phyloP scores from a whole-genome alignment of 257 asterid species.

The Nemophila menziesii region DNA sequence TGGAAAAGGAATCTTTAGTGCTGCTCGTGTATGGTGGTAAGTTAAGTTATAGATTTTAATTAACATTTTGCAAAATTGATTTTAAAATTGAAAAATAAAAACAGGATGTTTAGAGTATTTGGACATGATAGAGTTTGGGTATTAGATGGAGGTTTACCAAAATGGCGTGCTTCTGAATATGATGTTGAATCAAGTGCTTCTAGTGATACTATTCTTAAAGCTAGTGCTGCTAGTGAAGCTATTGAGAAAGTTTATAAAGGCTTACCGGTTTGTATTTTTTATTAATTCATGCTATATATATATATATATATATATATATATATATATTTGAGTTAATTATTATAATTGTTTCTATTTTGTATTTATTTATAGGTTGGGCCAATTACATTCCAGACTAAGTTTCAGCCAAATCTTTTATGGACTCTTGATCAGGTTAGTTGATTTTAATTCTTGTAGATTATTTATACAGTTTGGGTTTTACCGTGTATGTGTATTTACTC shows the following conservation, averaged over 20 bases:
- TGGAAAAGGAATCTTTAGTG: conserved; percentile 96
- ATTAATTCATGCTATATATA: neutral
- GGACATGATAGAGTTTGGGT: conserved; percentile 94
- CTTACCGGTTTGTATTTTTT: conserved; percentile 24
- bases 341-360: neutral
- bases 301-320: no score
- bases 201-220: conserved; percentile 84
- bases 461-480: neutral
- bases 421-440: conserved; percentile 70
- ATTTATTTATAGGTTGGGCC: conserved; percentile 66
- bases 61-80: neutral
- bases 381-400: conserved; percentile 54
- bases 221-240: conserved; percentile 98
- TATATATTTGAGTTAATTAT: no score
- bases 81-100: neutral
- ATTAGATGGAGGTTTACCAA: conserved; percentile 89
- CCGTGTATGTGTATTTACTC: conserved; percentile 8
- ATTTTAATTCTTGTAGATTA: neutral
- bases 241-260: conserved; percentile 86
- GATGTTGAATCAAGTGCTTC: conserved; percentile 95
- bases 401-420: conserved; percentile 83
- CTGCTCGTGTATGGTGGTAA: conserved; percentile 99
- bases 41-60: conserved; percentile 13
- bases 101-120: conserved; percentile 97
- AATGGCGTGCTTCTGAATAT: conserved; percentile 87